Base-by-base conservation (phyloP, 176 grass and related monocot genomes). In the Phoenix dactylifera region DNA sequence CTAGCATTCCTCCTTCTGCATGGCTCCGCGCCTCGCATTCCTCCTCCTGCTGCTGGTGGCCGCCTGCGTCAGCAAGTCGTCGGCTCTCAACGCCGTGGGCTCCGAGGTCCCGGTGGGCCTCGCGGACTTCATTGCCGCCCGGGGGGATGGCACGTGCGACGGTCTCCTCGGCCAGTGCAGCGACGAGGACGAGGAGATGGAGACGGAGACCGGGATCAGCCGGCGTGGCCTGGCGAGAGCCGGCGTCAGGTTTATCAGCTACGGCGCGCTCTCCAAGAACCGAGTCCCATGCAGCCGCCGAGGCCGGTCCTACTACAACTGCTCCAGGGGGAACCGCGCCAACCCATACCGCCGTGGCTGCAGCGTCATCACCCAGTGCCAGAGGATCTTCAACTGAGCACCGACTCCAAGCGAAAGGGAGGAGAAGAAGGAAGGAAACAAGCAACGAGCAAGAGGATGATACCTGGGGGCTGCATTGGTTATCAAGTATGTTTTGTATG, bases 291-390 rank as follows among this genome's bases (percentile, higher is more conserved):
- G 91, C 60, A 79, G 66, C 80, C 70, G 61, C 62, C 74, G 80
- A 24, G 91, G 86, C 0, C 6, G 50, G 3, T 85, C 83, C 5
- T 96, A 96, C 83, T 76, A 48, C 68, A 87, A 90, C 65, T 96
- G 91, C 77, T 57, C 2, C 4, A 26, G 29, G 17, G 55, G 70
- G 52, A 7, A 25, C 48, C 50, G 22, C 1, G 75, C 62, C 25
- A 89, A 96, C 76, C 91, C 86, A 3, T 96, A 96, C 77, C 56
- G 54, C 23, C 91, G 86, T 9, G 83, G 80, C 0, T 96, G 86
- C 74, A 87, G 74, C 60, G 57, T 62, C 67, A 96, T 96, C 67
- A 96, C 91, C 6, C 71, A 55, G 28, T 96, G 91, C 68, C 73
- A 76, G 1, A 72, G 82, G 24, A 74, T 65, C 65, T 72, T 62